Conservation (phyloP, 176 grass and related monocot species). For the Bonia amplexicaulis region DNA sequence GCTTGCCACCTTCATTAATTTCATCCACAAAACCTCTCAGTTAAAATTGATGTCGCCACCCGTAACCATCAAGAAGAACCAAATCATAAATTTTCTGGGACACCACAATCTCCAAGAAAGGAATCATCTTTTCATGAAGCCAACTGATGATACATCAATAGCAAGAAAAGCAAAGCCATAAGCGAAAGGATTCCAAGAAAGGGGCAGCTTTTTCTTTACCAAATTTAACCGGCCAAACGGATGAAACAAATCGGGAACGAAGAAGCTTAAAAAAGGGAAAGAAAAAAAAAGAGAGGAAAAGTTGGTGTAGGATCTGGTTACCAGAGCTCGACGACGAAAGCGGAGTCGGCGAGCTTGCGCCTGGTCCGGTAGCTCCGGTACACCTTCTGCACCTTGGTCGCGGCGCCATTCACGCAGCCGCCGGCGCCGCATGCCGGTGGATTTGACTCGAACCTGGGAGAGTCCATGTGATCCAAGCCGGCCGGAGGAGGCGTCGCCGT, state of each 20-base stretch:
- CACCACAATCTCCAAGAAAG: neutral
- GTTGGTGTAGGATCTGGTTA: slow-evolving; percentile 15
- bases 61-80: neutral
- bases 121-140: neutral
- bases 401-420: slow-evolving; percentile 40
- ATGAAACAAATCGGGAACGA: neutral
- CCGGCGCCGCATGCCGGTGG: neutral
- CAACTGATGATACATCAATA: neutral
- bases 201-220: neutral
- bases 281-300: neutral
- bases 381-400: slow-evolving; percentile 88
- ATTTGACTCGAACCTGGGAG: neutral
- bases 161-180: neutral
- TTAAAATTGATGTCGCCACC: neutral
- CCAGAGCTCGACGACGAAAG: slow-evolving; percentile 96
- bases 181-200: neutral
- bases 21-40: neutral
- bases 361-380: slow-evolving; percentile 96
- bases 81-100: neutral
- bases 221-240: neutral
- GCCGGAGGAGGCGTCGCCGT: slow-evolving; percentile 10
- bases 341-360: slow-evolving; percentile 84
- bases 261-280: neutral
- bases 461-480: neutral
- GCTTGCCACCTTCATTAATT: slow-evolving; percentile 68